phyloP scores from a whole-genome alignment of 1,284 basidiomycete genomes.

The Fistulinella cinereoalba region DNA sequence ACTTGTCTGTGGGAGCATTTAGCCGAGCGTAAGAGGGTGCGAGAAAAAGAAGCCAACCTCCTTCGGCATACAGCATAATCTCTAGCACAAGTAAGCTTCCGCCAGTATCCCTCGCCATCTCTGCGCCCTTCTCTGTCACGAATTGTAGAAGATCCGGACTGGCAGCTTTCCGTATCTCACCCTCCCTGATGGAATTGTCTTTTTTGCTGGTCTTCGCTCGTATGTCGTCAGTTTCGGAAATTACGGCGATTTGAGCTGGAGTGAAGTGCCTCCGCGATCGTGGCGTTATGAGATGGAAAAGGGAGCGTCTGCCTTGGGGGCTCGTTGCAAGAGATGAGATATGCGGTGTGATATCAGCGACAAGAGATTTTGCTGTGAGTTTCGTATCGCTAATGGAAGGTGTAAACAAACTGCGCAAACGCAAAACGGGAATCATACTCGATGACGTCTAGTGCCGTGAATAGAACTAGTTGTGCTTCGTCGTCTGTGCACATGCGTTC shows the following conservation, averaged over 20 bases:
- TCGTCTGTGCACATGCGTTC: constrained; percentile 83
- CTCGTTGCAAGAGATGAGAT: constrained; percentile 54
- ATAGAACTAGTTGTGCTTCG: constrained; percentile 84
- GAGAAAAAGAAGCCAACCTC: constrained; percentile 50
- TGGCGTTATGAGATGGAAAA: constrained; percentile 80
- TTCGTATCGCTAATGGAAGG: constrained; percentile 71
- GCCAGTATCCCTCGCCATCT: constrained; percentile 68
- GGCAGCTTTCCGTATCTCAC: constrained; percentile 68
- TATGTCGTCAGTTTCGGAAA: constrained; percentile 64
- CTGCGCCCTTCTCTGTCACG: constrained; percentile 57
- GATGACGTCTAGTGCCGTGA: constrained; percentile 82
- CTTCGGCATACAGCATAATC: constrained; percentile 77
- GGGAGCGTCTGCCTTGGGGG: constrained; percentile 69
- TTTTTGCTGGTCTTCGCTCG: constrained; percentile 76
- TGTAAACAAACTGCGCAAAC: constrained; percentile 5
- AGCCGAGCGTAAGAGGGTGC: too few relatives aligned
- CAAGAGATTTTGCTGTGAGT: constrained; percentile 74
- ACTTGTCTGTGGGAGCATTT: constrained; percentile 61
- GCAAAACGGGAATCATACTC: constrained; percentile 53
- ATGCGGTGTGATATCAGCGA: constrained; percentile 58
- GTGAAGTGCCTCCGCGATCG: constrained; percentile 80
- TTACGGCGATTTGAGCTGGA: constrained; percentile 64
- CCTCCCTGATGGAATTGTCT: constrained; percentile 53
- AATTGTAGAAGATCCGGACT: constrained; percentile 69
- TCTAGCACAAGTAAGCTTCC: constrained; percentile 76